Percentiles rank a stretch among this genome's conserved stretches.
Conservation (phyloP, 148 eudicot genomes). For the Talinum fruticosum region DNA sequence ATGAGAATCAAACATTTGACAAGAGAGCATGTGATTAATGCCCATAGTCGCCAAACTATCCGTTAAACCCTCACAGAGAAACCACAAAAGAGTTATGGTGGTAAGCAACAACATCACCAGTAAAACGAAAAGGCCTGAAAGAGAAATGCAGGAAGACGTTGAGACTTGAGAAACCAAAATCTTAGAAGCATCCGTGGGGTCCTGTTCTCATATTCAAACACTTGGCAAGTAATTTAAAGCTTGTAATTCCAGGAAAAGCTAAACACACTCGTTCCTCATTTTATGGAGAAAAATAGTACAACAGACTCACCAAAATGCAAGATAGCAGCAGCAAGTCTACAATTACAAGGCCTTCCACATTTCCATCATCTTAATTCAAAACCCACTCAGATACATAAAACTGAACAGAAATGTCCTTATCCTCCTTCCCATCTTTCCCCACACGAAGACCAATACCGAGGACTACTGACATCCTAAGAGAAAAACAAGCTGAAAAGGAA, state of each 20-base stretch:
- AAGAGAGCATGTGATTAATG: too few relatives aligned
- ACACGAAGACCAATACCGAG: conserved; percentile 11
- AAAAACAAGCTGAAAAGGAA: conserved; percentile 12
- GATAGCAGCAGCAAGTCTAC: conserved; percentile 20
- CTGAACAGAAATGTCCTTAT: neutral
- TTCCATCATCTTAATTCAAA: conserved; percentile 17
- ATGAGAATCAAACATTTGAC: too few relatives aligned
- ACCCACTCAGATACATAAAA: neutral
- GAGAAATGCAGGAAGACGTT: too few relatives aligned
- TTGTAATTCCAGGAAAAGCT: neutral
- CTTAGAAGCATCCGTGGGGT: too few relatives aligned
- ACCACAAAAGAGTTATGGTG: too few relatives aligned
- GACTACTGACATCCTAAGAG: neutral
- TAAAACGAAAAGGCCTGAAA: too few relatives aligned
- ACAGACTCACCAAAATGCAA: conserved; percentile 4
- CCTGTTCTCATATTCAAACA: too few relatives aligned
- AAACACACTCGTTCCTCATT: conserved; percentile 19
- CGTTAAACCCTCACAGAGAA: too few relatives aligned
- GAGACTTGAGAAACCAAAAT: too few relatives aligned
- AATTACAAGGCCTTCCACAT: conserved; percentile 18
- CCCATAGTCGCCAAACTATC: too few relatives aligned
- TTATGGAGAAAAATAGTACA: conserved; percentile 17
- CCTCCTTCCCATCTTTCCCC: conserved; percentile 9
- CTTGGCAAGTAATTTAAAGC: too few relatives aligned
- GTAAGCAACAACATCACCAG: too few relatives aligned